Evolutionary conservation across 2,329 filamentous ascomycete species (phyloP).

Genomic region (Laburnicola sp.): DNA sequence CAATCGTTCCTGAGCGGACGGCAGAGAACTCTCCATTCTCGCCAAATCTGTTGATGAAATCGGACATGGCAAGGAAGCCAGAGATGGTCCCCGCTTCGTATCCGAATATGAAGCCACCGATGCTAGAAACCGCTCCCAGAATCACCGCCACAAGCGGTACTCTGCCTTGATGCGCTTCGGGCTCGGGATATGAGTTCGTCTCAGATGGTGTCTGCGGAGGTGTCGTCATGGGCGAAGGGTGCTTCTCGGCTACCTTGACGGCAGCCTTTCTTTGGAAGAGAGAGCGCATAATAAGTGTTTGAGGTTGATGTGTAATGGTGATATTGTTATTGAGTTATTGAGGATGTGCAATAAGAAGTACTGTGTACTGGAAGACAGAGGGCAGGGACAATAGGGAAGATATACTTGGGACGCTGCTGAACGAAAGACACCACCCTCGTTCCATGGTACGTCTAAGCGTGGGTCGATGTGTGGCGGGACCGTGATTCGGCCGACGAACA

Average conservation of each 20-base stretch:
- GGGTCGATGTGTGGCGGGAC: constrained; percentile 1
- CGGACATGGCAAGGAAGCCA: constrained; percentile 41
- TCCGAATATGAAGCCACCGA: constrained; percentile 44
- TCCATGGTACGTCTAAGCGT: constrained; percentile 3
- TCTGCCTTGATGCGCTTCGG: constrained; percentile 24
- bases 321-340: background rate
- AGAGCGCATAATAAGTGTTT: constrained; percentile 19
- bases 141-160: constrained; percentile 34
- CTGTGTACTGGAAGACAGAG: background rate
- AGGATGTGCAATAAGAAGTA: background rate
- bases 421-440: background rate
- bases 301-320: background rate
- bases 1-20: constrained; percentile 41
- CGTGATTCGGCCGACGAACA: constrained; percentile 8
- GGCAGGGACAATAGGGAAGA: constrained; percentile 7
- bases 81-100: constrained; percentile 35
- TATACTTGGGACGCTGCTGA: constrained; percentile 3
- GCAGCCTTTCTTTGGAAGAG: constrained; percentile 23
- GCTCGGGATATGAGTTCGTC: constrained; percentile 22
- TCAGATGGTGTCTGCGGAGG: constrained; percentile 31
- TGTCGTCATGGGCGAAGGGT: constrained; percentile 28
- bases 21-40: constrained; percentile 39
- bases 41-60: constrained; percentile 39
- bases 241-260: constrained; percentile 26
- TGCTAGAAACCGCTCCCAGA: constrained; percentile 38